Evolutionary conservation across 73 alveolate species (phyloP).

Genomic region (Tetrahymena borealis): DNA sequence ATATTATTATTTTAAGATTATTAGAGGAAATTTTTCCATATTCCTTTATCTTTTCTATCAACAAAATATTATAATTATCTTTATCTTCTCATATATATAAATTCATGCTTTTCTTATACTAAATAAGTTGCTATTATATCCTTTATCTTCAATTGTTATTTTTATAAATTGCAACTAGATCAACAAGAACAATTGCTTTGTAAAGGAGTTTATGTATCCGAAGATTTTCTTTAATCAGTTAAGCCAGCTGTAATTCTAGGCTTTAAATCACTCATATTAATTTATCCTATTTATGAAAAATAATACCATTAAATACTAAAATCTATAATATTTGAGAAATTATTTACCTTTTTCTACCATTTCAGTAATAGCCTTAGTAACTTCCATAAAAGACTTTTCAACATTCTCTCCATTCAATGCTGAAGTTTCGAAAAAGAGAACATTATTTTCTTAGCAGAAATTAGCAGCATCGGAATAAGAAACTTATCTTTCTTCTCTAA

Average conservation of each 20-base stretch:
- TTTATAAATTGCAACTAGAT: no score
- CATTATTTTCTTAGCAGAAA: constrained; percentile 9
- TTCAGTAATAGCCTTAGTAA: background rate
- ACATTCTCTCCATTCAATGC: constrained; percentile 26
- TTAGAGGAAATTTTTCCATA: no score
- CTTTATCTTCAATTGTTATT: no score
- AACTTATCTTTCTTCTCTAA: constrained; percentile 22
- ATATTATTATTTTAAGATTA: no score
- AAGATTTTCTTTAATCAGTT: no score
- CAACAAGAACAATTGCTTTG: no score
- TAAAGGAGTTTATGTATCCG: no score
- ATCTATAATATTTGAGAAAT: background rate
- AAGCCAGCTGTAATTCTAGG: background rate
- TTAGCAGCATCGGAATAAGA: constrained; percentile 9
- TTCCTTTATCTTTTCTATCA: no score
- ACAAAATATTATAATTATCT: no score
- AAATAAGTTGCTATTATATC: no score
- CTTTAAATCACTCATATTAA: background rate
- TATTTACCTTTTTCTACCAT: background rate
- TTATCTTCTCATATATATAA: no score
- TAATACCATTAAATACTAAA: background rate
- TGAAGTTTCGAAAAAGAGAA: constrained; percentile 2
- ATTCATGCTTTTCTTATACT: no score
- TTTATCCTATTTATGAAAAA: background rate
- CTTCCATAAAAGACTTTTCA: constrained; percentile 13